Percentiles rank a stretch among this genome's conserved stretches.
phyloP scores from a whole-genome alignment of 2,329 filamentous ascomycete genomes.

The Stachybotrys elegans region DNA sequence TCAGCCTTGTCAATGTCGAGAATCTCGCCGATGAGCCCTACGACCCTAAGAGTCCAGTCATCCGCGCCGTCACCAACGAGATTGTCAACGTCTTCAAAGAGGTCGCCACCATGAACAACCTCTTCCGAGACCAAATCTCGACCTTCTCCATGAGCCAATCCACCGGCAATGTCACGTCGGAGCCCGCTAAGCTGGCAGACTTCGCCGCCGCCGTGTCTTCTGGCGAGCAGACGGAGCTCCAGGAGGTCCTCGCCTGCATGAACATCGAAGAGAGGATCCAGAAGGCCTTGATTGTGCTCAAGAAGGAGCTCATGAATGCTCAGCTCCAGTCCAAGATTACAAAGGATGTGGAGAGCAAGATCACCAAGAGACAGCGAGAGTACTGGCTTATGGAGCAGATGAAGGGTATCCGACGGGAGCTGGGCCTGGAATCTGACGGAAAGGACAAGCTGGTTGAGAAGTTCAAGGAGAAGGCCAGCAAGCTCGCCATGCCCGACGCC shows the following conservation, averaged over 20 bases:
- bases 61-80: conserved; percentile 90
- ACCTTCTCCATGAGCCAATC: conserved; percentile 96
- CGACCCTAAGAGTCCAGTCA: conserved; percentile 83
- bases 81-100: conserved; percentile 99
- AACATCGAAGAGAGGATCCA: conserved; percentile 90
- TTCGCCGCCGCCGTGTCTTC: conserved; percentile 97
- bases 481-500: conserved; percentile 92
- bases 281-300: conserved; percentile 86
- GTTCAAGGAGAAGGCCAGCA: conserved; percentile 91
- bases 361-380: conserved; percentile 93
- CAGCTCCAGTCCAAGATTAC: conserved; percentile 95
- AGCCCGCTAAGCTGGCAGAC: conserved; percentile 91
- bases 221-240: conserved; percentile 85
- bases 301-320: conserved; percentile 98
- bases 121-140: conserved; percentile 96
- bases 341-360: conserved; percentile 96
- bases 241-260: conserved; percentile 82
- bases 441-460: conserved; percentile 98
- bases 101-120: conserved; percentile 84
- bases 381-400: conserved; percentile 99
- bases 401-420: conserved; percentile 94
- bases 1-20: conserved; percentile 92
- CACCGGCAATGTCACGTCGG: conserved; percentile 88
- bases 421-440: conserved; percentile 94
- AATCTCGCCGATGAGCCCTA: conserved; percentile 85